These are phyloP conservation scores for Fusarium sororula DNA, from an alignment of 2,329 filamentous ascomycete species.

Conservation along the genomic window DNA sequence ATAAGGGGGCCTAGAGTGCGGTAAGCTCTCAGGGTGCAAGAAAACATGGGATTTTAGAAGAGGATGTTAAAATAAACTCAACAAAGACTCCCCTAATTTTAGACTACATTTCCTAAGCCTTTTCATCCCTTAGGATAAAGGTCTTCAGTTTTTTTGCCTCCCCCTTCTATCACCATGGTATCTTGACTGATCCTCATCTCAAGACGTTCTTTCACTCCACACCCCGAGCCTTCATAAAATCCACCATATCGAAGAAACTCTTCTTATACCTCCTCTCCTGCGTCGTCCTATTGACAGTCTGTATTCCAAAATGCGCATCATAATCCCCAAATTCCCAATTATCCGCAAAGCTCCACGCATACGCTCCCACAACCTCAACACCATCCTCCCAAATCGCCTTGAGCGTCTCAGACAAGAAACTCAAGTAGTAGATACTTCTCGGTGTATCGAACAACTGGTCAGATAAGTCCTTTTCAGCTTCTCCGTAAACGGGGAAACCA, in stretches of 20 bases:
- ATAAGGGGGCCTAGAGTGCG: too few relatives aligned
- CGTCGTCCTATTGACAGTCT: conserved; percentile 63
- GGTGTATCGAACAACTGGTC: conserved; percentile 65
- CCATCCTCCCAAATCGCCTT: conserved; percentile 66
- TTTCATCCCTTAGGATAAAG: too few relatives aligned
- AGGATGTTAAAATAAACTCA: too few relatives aligned
- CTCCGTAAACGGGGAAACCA: conserved; percentile 63
- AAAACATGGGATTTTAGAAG: too few relatives aligned
- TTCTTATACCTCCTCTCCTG: conserved; percentile 63
- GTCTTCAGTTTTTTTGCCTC: too few relatives aligned
- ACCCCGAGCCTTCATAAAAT: conserved; percentile 55
- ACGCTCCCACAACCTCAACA: conserved; percentile 62
- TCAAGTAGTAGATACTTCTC: conserved; percentile 63
- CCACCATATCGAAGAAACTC: conserved; percentile 66
- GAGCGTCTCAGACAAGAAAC: conserved; percentile 63
- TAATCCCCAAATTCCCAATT: conserved; percentile 65
- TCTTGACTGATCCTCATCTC: too few relatives aligned
- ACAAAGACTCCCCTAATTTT: too few relatives aligned
- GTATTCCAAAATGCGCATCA: conserved; percentile 61
- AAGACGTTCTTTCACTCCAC: too few relatives aligned
- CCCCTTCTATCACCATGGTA: too few relatives aligned
- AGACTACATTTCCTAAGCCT: too few relatives aligned
- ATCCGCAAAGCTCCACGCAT: conserved; percentile 62
- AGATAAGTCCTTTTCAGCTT: conserved; percentile 52
- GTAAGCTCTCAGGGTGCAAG: too few relatives aligned